These are phyloP conservation scores for Paramyrothecium sp. DNA, from an alignment of 2,329 filamentous ascomycete species.

Conservation along the genomic window DNA sequence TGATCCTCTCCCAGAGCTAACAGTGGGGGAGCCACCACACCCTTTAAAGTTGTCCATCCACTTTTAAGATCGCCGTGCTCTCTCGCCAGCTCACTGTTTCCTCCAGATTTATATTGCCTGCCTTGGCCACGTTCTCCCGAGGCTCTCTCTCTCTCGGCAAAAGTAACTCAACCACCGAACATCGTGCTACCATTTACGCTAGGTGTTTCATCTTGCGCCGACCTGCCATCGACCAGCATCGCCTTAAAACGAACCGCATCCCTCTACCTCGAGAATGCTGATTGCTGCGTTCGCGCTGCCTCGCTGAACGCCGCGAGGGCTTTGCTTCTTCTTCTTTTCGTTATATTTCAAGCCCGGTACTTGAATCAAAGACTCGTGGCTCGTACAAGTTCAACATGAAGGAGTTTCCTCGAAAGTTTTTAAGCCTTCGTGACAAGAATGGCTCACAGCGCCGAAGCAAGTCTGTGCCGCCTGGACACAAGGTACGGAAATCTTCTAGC, in stretches of 20 bases:
- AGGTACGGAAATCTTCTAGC: conserved; percentile 36
- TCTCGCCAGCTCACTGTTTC: neutral
- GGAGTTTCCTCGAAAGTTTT: conserved; percentile 61
- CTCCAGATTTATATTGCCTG: neutral
- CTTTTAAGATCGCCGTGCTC: neutral
- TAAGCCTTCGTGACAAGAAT: conserved; percentile 68
- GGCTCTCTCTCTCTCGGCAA: neutral
- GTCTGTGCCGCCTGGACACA: conserved; percentile 52
- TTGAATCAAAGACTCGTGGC: neutral
- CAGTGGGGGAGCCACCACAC: neutral
- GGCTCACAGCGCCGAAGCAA: conserved; percentile 51
- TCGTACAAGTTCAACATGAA: conserved; percentile 42
- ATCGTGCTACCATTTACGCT: too few relatives aligned
- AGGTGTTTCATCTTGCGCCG: neutral
- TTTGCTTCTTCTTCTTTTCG: conserved; percentile 10
- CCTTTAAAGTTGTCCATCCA: neutral
- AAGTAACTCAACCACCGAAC: too few relatives aligned
- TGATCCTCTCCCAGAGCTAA: neutral
- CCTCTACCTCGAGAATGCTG: conserved; percentile 23
- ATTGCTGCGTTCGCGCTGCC: conserved; percentile 24
- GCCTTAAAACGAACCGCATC: neutral
- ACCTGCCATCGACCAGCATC: neutral
- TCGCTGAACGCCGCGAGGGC: conserved; percentile 28
- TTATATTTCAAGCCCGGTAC: neutral
- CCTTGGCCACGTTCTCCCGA: neutral